Evolutionary conservation across 108 stramenopile species (phyloP), one percentile per base, ranked within the genome.

Genomic region (Licmophora abbreviata): DNA sequence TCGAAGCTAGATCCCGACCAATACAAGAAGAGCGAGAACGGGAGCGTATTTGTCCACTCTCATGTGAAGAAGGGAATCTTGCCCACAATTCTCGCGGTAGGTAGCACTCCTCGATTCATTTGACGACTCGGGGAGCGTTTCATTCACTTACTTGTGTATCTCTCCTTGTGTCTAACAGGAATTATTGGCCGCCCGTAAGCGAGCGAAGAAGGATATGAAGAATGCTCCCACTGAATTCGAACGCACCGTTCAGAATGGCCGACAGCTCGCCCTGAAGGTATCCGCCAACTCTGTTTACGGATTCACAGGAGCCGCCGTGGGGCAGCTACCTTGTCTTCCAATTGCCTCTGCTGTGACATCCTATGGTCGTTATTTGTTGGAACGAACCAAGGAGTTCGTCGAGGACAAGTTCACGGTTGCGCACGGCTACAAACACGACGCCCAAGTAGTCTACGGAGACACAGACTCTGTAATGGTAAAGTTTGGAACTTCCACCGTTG

Each of bases 391-490:
- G 59, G 75, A 73, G 12, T 92, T 77, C 63, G 98, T 99, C 23
- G 97, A 99, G 61, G 58, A 75, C 37, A 71, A 76, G 17, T 99
- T 94, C 79, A 97, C 98, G 0, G 73, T 76, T 15, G 92, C 88
- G 26, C 95, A 97, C 64, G 98, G 98, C 32, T 97, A 85, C 61
- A 51, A 85, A 26, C 55, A 91, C 48, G 76, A 97, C 69, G 97
- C 98, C 0, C 70, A 88, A 44, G 96, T 99, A n/a, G 87, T 99
- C 11, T 97, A 99, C 58, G 96, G 96, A 46, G 96, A 97, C 57
- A 97, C 97, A 12, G 96, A 97, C 65, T 95, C 93, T 24, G 98
- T 99, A 29, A 97, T 99, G 96, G 94, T 99, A 18, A 96, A 97
- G 58, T 99, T 99, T 66, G 97, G 97, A n/a, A 69, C 74, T 15